These are phyloP conservation scores for Lactuca saligna DNA, from an alignment of 129 eudicot species.

Conservation along the genomic window DNA sequence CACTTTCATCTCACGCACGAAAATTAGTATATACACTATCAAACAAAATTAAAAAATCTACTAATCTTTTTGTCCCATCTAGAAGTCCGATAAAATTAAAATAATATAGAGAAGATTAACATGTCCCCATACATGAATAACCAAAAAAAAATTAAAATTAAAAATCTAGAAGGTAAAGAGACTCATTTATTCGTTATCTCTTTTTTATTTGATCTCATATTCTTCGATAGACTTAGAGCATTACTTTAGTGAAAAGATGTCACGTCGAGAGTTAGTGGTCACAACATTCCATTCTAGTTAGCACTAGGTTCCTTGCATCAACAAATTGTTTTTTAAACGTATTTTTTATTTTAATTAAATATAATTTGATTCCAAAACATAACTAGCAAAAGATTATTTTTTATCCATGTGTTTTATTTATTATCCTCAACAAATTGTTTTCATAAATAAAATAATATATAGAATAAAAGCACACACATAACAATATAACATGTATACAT, in stretches of 20 bases:
- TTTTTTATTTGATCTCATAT: background rate
- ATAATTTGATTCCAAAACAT: too few relatives aligned
- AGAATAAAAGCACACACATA: background rate
- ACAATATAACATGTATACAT: conserved; percentile 2
- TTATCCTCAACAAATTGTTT: too few relatives aligned
- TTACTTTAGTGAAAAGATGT: background rate
- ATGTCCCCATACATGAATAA: background rate
- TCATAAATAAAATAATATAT: too few relatives aligned
- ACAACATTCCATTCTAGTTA: background rate
- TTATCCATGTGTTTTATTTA: too few relatives aligned
- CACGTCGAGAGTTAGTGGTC: background rate
- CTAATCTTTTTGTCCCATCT: too few relatives aligned
- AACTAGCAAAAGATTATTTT: too few relatives aligned
- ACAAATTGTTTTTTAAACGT: too few relatives aligned
- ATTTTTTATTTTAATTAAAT: too few relatives aligned
- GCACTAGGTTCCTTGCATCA: too few relatives aligned
- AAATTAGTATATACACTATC: background rate
- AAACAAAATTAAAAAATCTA: background rate
- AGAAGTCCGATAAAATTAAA: too few relatives aligned
- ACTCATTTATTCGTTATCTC: background rate
- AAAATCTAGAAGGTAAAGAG: background rate
- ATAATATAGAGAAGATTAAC: too few relatives aligned
- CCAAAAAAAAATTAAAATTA: background rate
- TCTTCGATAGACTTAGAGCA: background rate
- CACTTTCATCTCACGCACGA: too few relatives aligned